These are phyloP conservation scores for Sphenostylis stenocarpa DNA, from an alignment of 306 rosid species.

Conservation along the genomic window DNA sequence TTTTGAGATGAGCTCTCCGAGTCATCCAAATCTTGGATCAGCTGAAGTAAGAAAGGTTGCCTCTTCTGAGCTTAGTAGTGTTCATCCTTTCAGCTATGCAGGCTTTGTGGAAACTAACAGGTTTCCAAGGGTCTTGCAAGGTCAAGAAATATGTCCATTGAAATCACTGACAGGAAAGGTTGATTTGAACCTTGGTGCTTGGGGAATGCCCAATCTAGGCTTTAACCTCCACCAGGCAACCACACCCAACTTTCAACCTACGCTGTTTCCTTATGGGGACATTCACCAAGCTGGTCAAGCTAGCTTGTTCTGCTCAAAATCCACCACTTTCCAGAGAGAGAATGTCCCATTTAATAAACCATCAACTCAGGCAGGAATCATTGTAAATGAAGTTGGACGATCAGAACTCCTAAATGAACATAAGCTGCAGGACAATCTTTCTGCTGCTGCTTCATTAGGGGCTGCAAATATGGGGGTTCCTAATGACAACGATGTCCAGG, in stretches of 20 bases:
- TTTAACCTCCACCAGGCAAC: constrained; percentile 60
- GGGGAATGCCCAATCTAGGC: constrained; percentile 64
- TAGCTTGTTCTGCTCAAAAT: constrained; percentile 50
- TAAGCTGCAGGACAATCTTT: constrained; percentile 45
- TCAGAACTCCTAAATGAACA: constrained; percentile 54
- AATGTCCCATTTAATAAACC: constrained; percentile 41
- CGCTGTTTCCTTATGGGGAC: constrained; percentile 64
- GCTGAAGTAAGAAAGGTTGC: constrained; percentile 50
- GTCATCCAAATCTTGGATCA: constrained; percentile 63
- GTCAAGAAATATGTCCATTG: constrained; percentile 96
- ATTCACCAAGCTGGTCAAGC: constrained; percentile 52
- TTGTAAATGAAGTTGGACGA: constrained; percentile 51
- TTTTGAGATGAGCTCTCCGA: constrained; percentile 67
- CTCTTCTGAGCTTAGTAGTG: constrained; percentile 62
- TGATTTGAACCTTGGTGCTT: constrained; percentile 60
- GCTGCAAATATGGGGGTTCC: constrained; percentile 43
- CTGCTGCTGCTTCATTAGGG: constrained; percentile 54
- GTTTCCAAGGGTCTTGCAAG: constrained; percentile 98
- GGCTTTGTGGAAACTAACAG: constrained; percentile 79
- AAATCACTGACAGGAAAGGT: constrained; percentile 67
- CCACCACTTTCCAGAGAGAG: constrained; percentile 48
- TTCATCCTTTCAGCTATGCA: constrained; percentile 65
- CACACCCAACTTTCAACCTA: constrained; percentile 53
- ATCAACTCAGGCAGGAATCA: constrained; percentile 47
- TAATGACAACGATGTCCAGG: constrained; percentile 49